Evolutionary conservation across 306 rosid genomes (phyloP), one percentile per base, ranked within the genome.

Genomic region (Cicer chorassanicum): DNA sequence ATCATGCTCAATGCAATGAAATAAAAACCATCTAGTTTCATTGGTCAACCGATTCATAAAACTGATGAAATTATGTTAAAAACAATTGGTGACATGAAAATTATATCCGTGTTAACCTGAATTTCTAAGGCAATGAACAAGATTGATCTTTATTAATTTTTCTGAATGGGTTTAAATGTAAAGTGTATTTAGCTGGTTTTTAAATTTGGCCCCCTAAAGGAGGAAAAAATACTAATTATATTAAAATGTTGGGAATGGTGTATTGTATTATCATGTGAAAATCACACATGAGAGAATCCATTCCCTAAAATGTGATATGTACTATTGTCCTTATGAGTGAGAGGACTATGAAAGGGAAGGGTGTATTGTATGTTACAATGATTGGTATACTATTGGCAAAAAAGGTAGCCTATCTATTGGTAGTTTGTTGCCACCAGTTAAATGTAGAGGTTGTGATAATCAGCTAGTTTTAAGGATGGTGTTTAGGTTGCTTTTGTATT

Each of bases 401-500:
- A 1, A 15, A 14, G 48, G 9, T 14, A 9, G 68, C n/a, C 34
- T 38, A 14, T 15, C 29, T 40, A 39, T 63, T 16, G 29, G n/a
- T 14, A 15, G 49, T 40, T 63, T 63, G 49, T 63, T 41, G 7
- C 34, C 48, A 63, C 21, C 19, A 36, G 45, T 61, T 61, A 11
- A 61, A 63, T 15, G 15, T 40, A 40, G 68, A 15, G 24, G 29
- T 40, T 40, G 29, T 63, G 34, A 42, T 42, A 59, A 59, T 40
- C 49, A 4, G 46, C 12, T 48, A 8, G 68, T 38, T 62, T 39
- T 36, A 38, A 38, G 18, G 39, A 57, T 18, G 48, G 46, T 36
- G 9, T 38, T 62, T 16, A 46, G 41, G 55, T 50, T 64, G 79
- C 65, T 64, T 75, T 75, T 19, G 14, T 16, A 19, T 21, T 18